These are phyloP conservation scores for Kwoniella dejecticola DNA, from an alignment of 768 basidiomycete genomes.

Conservation along the genomic window DNA sequence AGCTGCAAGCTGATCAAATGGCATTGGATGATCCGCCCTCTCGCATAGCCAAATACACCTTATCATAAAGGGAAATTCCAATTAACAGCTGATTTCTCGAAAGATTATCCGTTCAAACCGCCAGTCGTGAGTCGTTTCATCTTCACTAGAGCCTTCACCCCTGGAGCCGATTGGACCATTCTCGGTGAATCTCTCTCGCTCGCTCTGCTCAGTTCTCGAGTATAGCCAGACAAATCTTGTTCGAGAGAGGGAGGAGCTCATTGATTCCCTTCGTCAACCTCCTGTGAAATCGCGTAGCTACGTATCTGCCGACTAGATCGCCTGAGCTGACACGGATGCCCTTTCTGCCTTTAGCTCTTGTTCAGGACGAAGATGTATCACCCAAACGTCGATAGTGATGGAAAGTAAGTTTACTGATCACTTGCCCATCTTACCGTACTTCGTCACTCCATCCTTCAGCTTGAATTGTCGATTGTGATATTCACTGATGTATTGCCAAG, in stretches of 20 bases:
- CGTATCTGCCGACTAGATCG: neutral
- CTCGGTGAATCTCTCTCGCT: too few species aligned
- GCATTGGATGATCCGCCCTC: too few species aligned
- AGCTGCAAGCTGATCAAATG: too few species aligned
- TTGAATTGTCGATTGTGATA: too few species aligned
- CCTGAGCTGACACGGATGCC: neutral
- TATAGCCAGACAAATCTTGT: too few species aligned
- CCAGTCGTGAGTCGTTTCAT: conserved; percentile 32
- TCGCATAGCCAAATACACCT: conserved; percentile 37
- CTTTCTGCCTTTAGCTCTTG: conserved; percentile 40
- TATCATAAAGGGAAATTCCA: conserved; percentile 54
- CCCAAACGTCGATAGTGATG: conserved; percentile 56
- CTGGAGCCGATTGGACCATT: too few species aligned
- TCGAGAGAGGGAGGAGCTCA: too few species aligned
- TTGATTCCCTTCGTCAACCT: too few species aligned
- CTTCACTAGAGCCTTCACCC: neutral
- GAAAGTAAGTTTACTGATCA: conserved; percentile 50
- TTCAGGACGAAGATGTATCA: conserved; percentile 56
- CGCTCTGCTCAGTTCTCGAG: too few species aligned
- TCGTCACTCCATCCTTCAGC: neutral
- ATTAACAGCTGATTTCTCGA: conserved; percentile 48
- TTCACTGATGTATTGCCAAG: too few species aligned
- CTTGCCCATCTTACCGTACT: neutral
- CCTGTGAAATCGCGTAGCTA: neutral
- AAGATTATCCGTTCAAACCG: conserved; percentile 56